Evolutionary conservation across 345 rosid species (phyloP).

Genomic region (Ceriops decandra): DNA sequence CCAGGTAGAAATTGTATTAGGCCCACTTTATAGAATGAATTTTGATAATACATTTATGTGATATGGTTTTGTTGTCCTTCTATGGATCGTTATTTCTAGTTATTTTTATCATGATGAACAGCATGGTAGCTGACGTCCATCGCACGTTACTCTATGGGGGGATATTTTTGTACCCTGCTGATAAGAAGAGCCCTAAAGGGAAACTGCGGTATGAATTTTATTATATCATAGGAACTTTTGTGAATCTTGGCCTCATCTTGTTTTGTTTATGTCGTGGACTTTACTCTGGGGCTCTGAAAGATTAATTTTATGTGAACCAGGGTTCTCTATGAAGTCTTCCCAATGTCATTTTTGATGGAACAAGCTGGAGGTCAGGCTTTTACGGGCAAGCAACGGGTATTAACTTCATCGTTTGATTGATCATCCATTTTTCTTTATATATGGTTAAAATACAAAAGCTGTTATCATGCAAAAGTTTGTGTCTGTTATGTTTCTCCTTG

Average conservation of each 20-base stretch:
- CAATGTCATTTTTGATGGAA: conserved; percentile 96
- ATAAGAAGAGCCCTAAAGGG: conserved; percentile 90
- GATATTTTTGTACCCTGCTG: conserved; percentile 90
- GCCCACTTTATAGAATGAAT: background rate
- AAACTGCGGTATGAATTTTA: conserved; percentile 70
- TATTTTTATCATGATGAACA: conserved; percentile 23
- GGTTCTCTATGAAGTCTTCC: conserved; percentile 94
- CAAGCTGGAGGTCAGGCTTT: conserved; percentile 97
- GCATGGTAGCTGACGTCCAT: conserved; percentile 99
- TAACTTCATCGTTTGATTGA: background rate
- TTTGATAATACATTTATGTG: background rate
- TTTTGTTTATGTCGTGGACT: background rate
- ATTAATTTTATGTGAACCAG: conserved; percentile 32
- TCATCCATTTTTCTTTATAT: too few species aligned
- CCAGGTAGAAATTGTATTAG: too few species aligned
- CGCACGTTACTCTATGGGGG: conserved; percentile 96
- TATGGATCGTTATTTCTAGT: conserved; percentile 3
- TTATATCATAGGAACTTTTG: background rate
- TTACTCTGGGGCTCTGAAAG: background rate
- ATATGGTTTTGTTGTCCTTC: background rate
- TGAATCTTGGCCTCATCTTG: background rate
- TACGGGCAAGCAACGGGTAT: conserved; percentile 84
- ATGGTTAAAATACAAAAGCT: background rate
- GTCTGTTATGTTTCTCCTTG: background rate
- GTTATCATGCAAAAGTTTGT: background rate